These are phyloP conservation scores for Cercospora sp. DNA, from an alignment of 2,329 filamentous ascomycete genomes.

Conservation along the genomic window DNA sequence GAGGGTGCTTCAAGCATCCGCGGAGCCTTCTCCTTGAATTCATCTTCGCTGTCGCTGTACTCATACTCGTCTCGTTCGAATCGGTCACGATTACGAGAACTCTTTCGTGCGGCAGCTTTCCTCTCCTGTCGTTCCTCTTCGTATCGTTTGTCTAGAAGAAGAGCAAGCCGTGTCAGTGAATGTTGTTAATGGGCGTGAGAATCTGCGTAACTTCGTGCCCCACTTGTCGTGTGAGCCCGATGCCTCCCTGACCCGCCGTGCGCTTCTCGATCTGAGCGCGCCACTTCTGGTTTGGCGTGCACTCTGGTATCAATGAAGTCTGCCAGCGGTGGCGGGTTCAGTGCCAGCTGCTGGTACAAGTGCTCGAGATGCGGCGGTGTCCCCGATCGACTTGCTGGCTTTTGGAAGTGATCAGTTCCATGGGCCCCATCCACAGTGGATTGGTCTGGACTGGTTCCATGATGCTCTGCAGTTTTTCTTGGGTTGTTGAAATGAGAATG, in stretches of 20 bases:
- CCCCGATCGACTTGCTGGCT: slow-evolving; percentile 16
- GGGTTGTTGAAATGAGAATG: slow-evolving; percentile 14
- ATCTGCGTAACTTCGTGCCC: slow-evolving; percentile 14
- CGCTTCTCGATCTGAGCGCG: slow-evolving; percentile 20
- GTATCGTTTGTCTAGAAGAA: slow-evolving; percentile 33
- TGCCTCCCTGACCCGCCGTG: slow-evolving; percentile 11
- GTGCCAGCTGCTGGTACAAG: slow-evolving; percentile 19
- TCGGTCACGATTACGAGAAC: slow-evolving; percentile 33
- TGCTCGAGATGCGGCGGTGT: slow-evolving; percentile 20
- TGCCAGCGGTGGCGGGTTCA: slow-evolving; percentile 16
- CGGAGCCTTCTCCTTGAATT: slow-evolving; percentile 33
- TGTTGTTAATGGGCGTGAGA: slow-evolving; percentile 16
- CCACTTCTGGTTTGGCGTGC: slow-evolving; percentile 19
- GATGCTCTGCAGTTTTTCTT: background rate
- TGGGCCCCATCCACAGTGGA: slow-evolving; percentile 18
- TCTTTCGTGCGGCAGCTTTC: slow-evolving; percentile 30
- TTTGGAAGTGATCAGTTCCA: slow-evolving; percentile 19
- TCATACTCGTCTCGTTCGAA: slow-evolving; percentile 38
- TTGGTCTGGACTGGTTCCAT: slow-evolving; percentile 21
- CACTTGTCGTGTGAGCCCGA: slow-evolving; percentile 15
- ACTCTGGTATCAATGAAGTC: slow-evolving; percentile 23
- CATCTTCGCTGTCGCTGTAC: slow-evolving; percentile 39
- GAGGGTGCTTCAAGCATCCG: slow-evolving; percentile 40
- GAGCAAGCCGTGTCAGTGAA: slow-evolving; percentile 25
- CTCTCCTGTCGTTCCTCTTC: slow-evolving; percentile 33